Evolutionary conservation across 2,329 filamentous ascomycete species (phyloP), one percentile per base, ranked within the genome.

Genomic region (Verticillium nubilum): DNA sequence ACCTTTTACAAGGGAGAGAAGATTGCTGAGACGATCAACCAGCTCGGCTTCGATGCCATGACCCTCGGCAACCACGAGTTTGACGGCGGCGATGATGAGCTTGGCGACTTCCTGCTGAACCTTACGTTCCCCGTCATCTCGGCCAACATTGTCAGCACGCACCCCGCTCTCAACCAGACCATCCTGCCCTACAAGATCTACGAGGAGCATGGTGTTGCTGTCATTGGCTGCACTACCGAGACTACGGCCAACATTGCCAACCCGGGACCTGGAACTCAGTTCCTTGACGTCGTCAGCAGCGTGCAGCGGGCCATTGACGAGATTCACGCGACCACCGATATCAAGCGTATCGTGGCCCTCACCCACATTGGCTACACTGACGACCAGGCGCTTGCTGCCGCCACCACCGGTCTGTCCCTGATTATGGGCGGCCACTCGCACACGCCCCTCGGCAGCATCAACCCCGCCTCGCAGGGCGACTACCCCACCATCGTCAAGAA

Each of bases 41-140:
- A 86, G 68, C 74, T 89, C 56, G 80, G 80, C n/a, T 87, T 89
- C 64, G 83, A 87, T 62, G 84, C 82, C 65, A 88, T 89, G 86
- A 88, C 86, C 0, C 73, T 88, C 1, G 85, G 86, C 17, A 88
- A 88, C 72, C 85, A 88, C 66, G 86, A 88, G 69, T 89, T 86
- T 68, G 86, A 89, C 64, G 82, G 78, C 5, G 86, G 86, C 42
- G 85, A 88, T 60, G 84, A 87, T 58, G 72, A 81, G 69, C 78
- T 89, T 0, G 86, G 84, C 52, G 76, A 80, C 27, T 89, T 88
- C 66, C 70, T 89, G 35, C 71, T 78, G 57, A 88, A 88, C 67
- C 69, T 89, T 58, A 88, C 84, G 0, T 88, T 89, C 67, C 86
- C 86, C 3, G 75, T 88, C 61, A 74, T 88, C 42, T 84, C 82